Evolutionary conservation across 371 early-diverging fungal genomes (phyloP), one percentile per base, ranked within the genome.

Genomic region (Syncephalastrum sp.): DNA sequence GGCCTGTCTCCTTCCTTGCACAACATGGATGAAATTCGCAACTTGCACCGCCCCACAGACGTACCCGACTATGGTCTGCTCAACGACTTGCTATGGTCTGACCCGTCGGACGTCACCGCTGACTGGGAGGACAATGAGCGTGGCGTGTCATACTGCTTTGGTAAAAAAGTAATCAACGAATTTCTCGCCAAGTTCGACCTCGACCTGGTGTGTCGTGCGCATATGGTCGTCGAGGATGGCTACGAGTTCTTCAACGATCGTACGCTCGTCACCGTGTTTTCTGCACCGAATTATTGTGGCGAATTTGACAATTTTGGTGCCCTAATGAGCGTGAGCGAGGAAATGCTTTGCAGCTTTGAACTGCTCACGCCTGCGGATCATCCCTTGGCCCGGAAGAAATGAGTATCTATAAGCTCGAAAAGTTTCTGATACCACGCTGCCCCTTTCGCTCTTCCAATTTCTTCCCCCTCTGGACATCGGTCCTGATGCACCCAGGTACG

Each of bases 191-290:
- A 62, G 41, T 89, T 93, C 66, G 95, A 95, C 70, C 75, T 97
- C 61, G 97, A 97, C 72, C 77, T 97, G 12, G 89, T 98, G 12
- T 94, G 95, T 68, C 84, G 99, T 52, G 99, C 99, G 0, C 99
- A 99, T 65, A 94, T 95, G 88, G 97, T 97, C 7, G 97, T 99
- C 4, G 99, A 99, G 72, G 98, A 98, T 64, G 99, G 99, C n/a
- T 99, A 99, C 72, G 97, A 98, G 74, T 99, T 99, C 74, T 98
- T 98, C 80, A 92, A 91, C 53, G 89, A 95, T 57, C 84, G 95
- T 50, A 87, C 87, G 29, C 75, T 98, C 25, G 99, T 99, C 1
- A 99, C 99, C 3, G 77, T 99, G 23, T 99, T 98, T 67, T 92
- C 92, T 21, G 99, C 99, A 6, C 99, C 99, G 21, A 97, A 98